These are phyloP conservation scores for Mrakia blollopis DNA, from an alignment of 768 basidiomycete species.

Conservation along the genomic window DNA sequence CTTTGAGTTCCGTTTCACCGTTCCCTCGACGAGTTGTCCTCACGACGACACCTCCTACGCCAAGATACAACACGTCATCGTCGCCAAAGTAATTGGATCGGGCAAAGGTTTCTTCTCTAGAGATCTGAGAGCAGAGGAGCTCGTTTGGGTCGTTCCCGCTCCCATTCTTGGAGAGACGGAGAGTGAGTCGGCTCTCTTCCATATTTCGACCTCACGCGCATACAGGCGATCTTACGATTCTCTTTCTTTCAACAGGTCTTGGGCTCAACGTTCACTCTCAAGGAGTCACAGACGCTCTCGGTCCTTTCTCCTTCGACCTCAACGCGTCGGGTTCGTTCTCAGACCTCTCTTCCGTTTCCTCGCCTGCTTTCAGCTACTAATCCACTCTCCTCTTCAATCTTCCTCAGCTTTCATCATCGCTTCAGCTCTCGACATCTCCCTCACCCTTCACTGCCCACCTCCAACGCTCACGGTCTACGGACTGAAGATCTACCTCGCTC, in stretches of 20 bases:
- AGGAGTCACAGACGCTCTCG: conserved; percentile 3
- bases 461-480: conserved; percentile 3
- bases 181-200: too few species aligned
- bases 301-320: neutral
- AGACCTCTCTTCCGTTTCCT: neutral
- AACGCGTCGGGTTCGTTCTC: conserved; percentile 7
- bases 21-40: neutral
- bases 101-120: neutral
- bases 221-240: too few species aligned
- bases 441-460: conserved; percentile 6
- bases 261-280: neutral
- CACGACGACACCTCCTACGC: conserved; percentile 2
- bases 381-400: neutral
- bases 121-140: neutral
- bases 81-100: neutral
- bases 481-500: neutral
- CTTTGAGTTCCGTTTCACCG: neutral
- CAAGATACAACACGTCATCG: neutral
- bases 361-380: too few species aligned
- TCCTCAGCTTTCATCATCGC: neutral
- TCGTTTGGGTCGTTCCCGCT: neutral
- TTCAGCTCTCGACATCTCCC: neutral
- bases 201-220: too few species aligned
- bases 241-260: neutral
- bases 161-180: neutral